A percentile compares a stretch with the other conserved stretches of the same genome.
Evolutionary conservation across 2,329 filamentous ascomycete species (phyloP).

Genomic region (Fusarium tjaetaba): DNA sequence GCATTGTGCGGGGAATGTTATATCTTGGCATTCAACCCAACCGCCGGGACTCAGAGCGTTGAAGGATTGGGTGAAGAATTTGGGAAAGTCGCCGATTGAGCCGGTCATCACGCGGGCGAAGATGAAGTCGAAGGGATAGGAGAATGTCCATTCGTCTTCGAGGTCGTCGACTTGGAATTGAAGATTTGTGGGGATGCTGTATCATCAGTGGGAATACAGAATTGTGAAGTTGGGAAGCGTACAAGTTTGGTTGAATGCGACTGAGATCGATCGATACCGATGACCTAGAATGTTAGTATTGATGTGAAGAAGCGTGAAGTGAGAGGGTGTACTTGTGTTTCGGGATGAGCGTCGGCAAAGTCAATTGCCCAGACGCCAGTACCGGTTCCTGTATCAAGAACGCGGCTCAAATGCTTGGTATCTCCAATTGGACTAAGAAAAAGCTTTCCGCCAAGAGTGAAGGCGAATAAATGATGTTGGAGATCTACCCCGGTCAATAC

Average conservation of each 20-base stretch:
- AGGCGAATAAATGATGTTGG: slow-evolving; percentile 49
- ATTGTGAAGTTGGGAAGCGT: not conserved
- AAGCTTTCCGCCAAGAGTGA: slow-evolving; percentile 48
- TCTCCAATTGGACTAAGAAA: slow-evolving; percentile 41
- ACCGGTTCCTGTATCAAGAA: slow-evolving; percentile 61
- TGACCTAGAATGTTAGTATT: slow-evolving; percentile 36
- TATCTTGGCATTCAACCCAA: slow-evolving; percentile 56
- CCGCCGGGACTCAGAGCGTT: slow-evolving; percentile 55
- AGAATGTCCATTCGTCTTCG: slow-evolving; percentile 54
- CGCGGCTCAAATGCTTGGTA: slow-evolving; percentile 38
- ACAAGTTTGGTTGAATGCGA: slow-evolving; percentile 54
- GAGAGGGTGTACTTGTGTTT: slow-evolving; percentile 37
- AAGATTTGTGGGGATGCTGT: slow-evolving; percentile 59
- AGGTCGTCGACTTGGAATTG: slow-evolving; percentile 58
- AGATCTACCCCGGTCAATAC: slow-evolving; percentile 38
- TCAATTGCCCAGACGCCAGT: slow-evolving; percentile 60
- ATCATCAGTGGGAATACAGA: not conserved
- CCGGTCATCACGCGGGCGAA: slow-evolving; percentile 53
- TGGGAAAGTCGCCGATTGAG: slow-evolving; percentile 49
- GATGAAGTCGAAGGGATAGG: slow-evolving; percentile 53
- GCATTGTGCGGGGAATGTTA: slow-evolving; percentile 50
- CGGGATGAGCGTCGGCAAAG: slow-evolving; percentile 49
- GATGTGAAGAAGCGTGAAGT: fast-evolving
- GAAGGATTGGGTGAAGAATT: slow-evolving; percentile 50
- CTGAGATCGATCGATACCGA: slow-evolving; percentile 56